These are phyloP conservation scores for Blastocystis hominis DNA, from an alignment of 352 stramenopile genomes.

Conservation along the genomic window DNA sequence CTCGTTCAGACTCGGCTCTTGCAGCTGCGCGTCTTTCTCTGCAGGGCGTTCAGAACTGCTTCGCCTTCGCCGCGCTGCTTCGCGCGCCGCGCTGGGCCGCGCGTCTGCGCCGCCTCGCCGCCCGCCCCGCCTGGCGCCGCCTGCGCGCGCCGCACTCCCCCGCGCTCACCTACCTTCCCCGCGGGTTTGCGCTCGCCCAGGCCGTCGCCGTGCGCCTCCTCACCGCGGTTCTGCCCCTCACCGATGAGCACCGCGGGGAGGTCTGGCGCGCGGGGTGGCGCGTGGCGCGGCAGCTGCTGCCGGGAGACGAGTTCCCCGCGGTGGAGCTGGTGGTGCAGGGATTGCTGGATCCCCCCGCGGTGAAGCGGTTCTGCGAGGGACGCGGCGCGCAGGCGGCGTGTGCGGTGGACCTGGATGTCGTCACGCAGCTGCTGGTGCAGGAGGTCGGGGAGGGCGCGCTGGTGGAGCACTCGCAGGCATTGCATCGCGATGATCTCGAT, in stretches of 20 bases:
- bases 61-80: not conserved
- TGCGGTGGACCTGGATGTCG: not conserved
- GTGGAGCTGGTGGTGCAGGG: constrained; percentile 12
- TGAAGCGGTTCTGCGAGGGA: not conserved
- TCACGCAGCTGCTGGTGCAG: not conserved
- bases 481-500: not conserved
- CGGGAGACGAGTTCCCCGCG: constrained; percentile 13
- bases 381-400: not conserved
- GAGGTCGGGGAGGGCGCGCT: not conserved
- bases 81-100: not conserved
- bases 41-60: not conserved
- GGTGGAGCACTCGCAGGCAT: constrained; percentile 6
- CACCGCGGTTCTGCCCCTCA: not conserved
- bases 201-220: not conserved
- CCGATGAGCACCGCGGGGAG: not conserved
- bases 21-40: not conserved
- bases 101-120: not conserved
- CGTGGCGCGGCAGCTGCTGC: not conserved
- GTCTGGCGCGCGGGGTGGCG: not conserved
- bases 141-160: not conserved
- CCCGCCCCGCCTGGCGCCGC: not conserved
- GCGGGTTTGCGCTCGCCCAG: not conserved
- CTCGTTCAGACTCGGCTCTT: not conserved
- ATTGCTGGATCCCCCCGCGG: not conserved
- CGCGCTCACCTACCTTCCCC: not conserved